A percentile compares a stretch with the other conserved stretches of the same genome.
phyloP scores from a whole-genome alignment of 2,329 filamentous ascomycete genomes.

The Fusarium sp. region DNA sequence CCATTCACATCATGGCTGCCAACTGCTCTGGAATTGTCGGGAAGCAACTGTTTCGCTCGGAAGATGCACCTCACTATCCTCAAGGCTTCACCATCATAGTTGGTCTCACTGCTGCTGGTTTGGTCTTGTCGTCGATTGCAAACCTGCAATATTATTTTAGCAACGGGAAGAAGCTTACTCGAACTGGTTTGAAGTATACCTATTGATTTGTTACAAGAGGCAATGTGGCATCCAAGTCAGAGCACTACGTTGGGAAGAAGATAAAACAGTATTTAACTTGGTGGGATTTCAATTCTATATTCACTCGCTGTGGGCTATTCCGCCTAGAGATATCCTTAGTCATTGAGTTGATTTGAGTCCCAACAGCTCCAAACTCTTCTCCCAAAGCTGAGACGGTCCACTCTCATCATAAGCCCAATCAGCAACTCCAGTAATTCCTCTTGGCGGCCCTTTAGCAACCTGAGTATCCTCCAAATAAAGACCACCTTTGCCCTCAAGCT shows the following conservation, averaged over 20 bases:
- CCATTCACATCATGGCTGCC: constrained; percentile 50
- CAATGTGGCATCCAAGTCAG: too few relatives aligned
- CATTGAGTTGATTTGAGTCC: background rate
- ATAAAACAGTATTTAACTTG: too few relatives aligned
- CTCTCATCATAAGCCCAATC: constrained; percentile 12
- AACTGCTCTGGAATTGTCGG: constrained; percentile 50
- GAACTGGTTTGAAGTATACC: constrained; percentile 19
- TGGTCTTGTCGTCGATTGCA: constrained; percentile 28
- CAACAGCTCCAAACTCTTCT: constrained; percentile 5
- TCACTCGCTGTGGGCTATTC: too few relatives aligned
- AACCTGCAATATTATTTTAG: constrained; percentile 39
- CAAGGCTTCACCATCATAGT: constrained; percentile 44
- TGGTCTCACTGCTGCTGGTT: constrained; percentile 27
- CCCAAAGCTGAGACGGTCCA: background rate
- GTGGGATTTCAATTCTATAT: too few relatives aligned
- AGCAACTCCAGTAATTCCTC: background rate
- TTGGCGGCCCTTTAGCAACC: background rate
- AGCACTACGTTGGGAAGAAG: too few relatives aligned
- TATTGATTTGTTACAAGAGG: constrained; percentile 2
- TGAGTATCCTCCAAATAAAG: constrained; percentile 26
- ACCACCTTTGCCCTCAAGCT: constrained; percentile 20
- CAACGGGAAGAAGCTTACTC: constrained; percentile 26
- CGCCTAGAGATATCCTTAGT: too few relatives aligned
- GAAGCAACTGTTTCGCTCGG: constrained; percentile 46
- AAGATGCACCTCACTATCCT: constrained; percentile 47